Evolutionary conservation across 1,139 yeast genomes (phyloP).

Genomic region (Magnusiomyces magnusii): DNA sequence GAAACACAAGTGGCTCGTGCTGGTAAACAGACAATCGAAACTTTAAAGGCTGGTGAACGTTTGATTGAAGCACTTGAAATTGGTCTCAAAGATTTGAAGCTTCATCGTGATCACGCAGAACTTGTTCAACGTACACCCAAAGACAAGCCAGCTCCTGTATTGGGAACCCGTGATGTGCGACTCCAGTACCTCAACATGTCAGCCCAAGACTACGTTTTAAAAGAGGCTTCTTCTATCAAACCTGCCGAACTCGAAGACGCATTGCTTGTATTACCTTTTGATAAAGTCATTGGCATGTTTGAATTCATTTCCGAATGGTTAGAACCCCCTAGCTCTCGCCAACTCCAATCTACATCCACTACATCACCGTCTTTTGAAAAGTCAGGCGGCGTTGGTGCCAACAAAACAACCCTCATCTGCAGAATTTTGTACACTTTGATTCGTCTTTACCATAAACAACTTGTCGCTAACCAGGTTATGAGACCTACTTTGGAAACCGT

Average conservation of each 20-base stretch:
- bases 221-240: constrained; percentile 57
- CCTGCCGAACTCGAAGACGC: constrained; percentile 92
- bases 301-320: constrained; percentile 66
- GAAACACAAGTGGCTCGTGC: constrained; percentile 60
- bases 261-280: constrained; percentile 79
- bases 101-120: constrained; percentile 45
- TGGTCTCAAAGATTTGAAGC: constrained; percentile 63
- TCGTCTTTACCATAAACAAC: constrained; percentile 66
- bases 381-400: constrained; percentile 11
- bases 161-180: constrained; percentile 62
- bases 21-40: constrained; percentile 77
- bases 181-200: constrained; percentile 59
- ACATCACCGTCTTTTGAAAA: too few relatives aligned
- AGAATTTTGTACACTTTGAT: constrained; percentile 68
- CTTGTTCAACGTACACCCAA: constrained; percentile 38
- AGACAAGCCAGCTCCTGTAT: constrained; percentile 35
- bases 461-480: constrained; percentile 35
- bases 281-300: constrained; percentile 64
- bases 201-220: constrained; percentile 75
- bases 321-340: too few relatives aligned
- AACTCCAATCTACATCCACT: too few relatives aligned
- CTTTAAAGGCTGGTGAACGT: constrained; percentile 91
- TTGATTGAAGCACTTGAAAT: constrained; percentile 88
- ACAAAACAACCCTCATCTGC: constrained; percentile 58
- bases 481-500: constrained; percentile 34